Conservation (phyloP, 1,284 basidiomycete species). For the Leccinum solheimii region DNA sequence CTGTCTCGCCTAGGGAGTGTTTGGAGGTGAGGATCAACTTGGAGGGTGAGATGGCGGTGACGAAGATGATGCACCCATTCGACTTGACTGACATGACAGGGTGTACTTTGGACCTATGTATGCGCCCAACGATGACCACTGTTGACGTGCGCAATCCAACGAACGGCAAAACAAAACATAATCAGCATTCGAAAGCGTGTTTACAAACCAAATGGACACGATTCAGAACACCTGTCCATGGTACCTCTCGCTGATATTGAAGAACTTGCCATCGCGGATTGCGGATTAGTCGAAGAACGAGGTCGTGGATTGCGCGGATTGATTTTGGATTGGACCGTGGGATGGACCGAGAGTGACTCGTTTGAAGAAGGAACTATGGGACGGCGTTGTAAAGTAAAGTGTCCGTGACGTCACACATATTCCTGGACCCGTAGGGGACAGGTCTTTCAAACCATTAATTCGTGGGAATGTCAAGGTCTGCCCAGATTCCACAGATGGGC, state of each 20-base stretch:
- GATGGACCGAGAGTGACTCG: no score
- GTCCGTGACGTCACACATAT: no score
- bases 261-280: no score
- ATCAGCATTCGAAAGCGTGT: neutral
- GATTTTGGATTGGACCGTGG: no score
- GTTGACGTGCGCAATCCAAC: neutral
- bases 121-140: slow-evolving; percentile 80
- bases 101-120: slow-evolving; percentile 83
- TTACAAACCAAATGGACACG: slow-evolving; percentile 31
- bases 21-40: slow-evolving; percentile 91
- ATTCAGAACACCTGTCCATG: slow-evolving; percentile 93
- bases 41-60: slow-evolving; percentile 77
- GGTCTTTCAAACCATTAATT: no score
- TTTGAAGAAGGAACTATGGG: no score
- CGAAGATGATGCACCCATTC: slow-evolving; percentile 98
- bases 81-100: slow-evolving; percentile 93
- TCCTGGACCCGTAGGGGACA: no score
- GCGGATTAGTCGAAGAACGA: no score
- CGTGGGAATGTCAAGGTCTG: no score
- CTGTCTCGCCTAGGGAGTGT: slow-evolving; percentile 72
- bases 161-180: neutral
- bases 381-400: no score
- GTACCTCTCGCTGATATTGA: slow-evolving; percentile 97
- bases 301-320: no score
- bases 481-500: no score